phyloP scores from a whole-genome alignment of 495 filamentous ascomycete genomes.

The Hypoxylon rickii region DNA sequence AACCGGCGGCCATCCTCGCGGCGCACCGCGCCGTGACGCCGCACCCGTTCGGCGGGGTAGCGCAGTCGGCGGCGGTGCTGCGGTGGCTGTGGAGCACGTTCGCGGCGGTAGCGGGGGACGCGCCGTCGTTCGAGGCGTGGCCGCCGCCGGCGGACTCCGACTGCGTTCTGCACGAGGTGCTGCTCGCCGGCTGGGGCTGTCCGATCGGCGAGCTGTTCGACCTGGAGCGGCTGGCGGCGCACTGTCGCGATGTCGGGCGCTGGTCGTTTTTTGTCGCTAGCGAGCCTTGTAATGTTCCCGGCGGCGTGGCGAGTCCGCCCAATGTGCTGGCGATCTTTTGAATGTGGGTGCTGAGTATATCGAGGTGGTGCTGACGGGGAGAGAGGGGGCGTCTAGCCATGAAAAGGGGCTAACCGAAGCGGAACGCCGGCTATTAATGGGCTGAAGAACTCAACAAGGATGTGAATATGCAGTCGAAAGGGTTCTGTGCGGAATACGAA shows the following conservation, averaged over 20 bases:
- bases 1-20: constrained; percentile 39
- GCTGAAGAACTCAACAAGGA: too few relatives aligned
- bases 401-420: too few relatives aligned
- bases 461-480: too few relatives aligned
- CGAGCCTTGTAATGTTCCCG: constrained; percentile 53
- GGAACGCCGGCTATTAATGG: too few relatives aligned
- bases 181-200: constrained; percentile 54
- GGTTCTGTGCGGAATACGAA: too few relatives aligned
- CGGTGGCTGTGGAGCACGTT: constrained; percentile 52
- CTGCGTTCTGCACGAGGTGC: constrained; percentile 48
- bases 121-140: constrained; percentile 55
- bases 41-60: constrained; percentile 54
- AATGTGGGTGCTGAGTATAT: too few relatives aligned
- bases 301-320: constrained; percentile 55
- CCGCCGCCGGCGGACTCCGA: constrained; percentile 28
- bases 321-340: constrained; percentile 51
- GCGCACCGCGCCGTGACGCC: constrained; percentile 38
- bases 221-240: constrained; percentile 46
- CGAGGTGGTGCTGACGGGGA: too few relatives aligned
- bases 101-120: constrained; percentile 58
- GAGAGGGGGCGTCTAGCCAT: too few relatives aligned
- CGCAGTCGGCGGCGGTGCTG: constrained; percentile 51
- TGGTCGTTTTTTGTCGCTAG: constrained; percentile 55
- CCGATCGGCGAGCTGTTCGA: constrained; percentile 58
- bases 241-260: constrained; percentile 40